Conservation (phyloP, 306 rosid genomes). For the Medicago lupulina region DNA sequence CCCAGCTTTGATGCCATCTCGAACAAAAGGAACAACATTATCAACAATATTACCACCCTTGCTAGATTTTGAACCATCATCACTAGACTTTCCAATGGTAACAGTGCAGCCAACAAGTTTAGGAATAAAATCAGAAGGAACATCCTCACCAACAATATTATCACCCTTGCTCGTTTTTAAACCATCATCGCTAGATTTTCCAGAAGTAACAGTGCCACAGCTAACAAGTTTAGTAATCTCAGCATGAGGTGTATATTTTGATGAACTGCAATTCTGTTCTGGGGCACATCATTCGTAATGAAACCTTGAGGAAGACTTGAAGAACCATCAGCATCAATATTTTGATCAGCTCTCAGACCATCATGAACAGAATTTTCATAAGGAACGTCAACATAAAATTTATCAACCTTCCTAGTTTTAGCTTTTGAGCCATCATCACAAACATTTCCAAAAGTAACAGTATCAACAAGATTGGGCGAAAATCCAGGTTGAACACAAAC, state of each 20-base stretch:
- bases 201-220: no score
- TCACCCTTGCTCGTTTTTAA: no score
- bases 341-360: not conserved
- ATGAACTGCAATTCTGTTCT: conserved; percentile 22
- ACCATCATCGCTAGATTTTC: no score
- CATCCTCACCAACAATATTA: no score
- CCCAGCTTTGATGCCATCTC: no score
- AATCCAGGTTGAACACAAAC: conserved; percentile 23
- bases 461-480: conserved; percentile 9
- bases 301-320: conserved; percentile 12
- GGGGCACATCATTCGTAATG: not conserved
- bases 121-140: not conserved
- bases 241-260: not conserved
- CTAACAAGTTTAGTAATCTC: no score
- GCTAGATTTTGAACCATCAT: no score
- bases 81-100: no score
- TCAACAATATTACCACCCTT: no score
- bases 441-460: no score
- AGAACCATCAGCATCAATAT: conserved; percentile 1
- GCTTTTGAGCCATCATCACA: not conserved
- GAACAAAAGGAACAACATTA: no score
- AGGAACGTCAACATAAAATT: not conserved
- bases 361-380: not conserved
- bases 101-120: no score
- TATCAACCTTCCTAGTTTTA: not conserved